phyloP scores from a whole-genome alignment of 495 filamentous ascomycete species.

The Peziza echinospora region DNA sequence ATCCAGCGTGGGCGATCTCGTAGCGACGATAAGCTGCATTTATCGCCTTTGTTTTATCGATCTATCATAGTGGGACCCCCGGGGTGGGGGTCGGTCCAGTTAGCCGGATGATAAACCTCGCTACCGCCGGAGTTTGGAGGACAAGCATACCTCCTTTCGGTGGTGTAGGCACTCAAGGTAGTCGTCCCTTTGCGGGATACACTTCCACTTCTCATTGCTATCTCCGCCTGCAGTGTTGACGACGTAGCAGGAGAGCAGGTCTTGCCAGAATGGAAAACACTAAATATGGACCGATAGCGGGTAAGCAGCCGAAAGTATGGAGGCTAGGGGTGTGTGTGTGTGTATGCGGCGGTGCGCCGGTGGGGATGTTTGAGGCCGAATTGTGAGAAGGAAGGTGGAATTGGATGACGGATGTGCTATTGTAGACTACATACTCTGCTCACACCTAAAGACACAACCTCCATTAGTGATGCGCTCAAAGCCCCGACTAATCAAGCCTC shows the following conservation, averaged over 20 bases:
- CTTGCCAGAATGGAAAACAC: slow-evolving; percentile 99
- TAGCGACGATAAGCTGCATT: slow-evolving; percentile 76
- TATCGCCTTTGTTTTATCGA: slow-evolving; percentile 49
- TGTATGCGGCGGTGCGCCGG: too few species aligned
- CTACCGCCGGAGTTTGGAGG: too few species aligned
- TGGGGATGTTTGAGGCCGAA: too few species aligned
- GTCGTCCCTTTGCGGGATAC: slow-evolving; percentile 70
- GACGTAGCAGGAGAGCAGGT: slow-evolving; percentile 73
- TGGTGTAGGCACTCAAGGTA: slow-evolving; percentile 98
- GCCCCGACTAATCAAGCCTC: too few species aligned
- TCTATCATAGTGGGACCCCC: slow-evolving; percentile 28
- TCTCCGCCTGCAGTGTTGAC: slow-evolving; percentile 56
- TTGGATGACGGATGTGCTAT: background rate
- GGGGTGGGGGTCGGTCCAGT: slow-evolving; percentile 1
- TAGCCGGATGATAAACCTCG: background rate
- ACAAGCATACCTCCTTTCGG: slow-evolving; percentile 65
- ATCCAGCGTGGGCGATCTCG: slow-evolving; percentile 50
- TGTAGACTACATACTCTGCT: slow-evolving; percentile 15
- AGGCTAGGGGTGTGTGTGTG: too few species aligned
- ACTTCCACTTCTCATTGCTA: slow-evolving; percentile 69
- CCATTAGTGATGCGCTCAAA: too few species aligned
- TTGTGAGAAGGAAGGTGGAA: background rate
- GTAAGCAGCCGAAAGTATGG: too few species aligned
- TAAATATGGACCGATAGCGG: slow-evolving; percentile 68
- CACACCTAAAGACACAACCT: too few species aligned